Evolutionary conservation across 129 eudicot species (phyloP).

Genomic region (Cynara cardunculus): DNA sequence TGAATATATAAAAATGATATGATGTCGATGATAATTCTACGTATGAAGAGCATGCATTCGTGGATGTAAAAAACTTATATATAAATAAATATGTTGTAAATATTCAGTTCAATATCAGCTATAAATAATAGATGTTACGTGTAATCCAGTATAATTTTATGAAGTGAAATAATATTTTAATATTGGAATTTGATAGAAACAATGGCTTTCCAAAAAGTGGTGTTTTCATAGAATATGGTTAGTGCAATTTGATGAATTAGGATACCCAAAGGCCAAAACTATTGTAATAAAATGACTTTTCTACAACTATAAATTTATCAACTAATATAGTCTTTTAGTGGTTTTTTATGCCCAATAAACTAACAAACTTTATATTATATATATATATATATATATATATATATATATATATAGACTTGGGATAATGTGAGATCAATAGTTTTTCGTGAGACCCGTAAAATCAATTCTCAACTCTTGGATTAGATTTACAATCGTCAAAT

Average conservation of each 20-base stretch:
- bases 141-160: background rate
- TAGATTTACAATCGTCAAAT: too few species aligned
- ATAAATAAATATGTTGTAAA: background rate
- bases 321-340: conserved; percentile 3
- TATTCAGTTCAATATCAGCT: too few species aligned
- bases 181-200: background rate
- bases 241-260: background rate
- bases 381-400: background rate
- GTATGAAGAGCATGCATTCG: background rate
- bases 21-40: background rate
- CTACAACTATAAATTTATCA: background rate
- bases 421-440: too few species aligned
- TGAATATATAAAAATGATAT: background rate
- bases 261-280: conserved; percentile 11
- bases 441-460: too few species aligned
- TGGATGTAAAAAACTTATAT: background rate
- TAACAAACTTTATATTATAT: background rate
- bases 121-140: background rate
- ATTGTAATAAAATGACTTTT: background rate
- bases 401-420: too few species aligned
- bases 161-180: background rate
- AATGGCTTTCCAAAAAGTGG: background rate
- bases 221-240: background rate
- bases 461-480: too few species aligned
- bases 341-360: conserved; percentile 3